Base-by-base conservation (phyloP, 2,329 filamentous ascomycete genomes). In the Fusarium transvaalense region DNA sequence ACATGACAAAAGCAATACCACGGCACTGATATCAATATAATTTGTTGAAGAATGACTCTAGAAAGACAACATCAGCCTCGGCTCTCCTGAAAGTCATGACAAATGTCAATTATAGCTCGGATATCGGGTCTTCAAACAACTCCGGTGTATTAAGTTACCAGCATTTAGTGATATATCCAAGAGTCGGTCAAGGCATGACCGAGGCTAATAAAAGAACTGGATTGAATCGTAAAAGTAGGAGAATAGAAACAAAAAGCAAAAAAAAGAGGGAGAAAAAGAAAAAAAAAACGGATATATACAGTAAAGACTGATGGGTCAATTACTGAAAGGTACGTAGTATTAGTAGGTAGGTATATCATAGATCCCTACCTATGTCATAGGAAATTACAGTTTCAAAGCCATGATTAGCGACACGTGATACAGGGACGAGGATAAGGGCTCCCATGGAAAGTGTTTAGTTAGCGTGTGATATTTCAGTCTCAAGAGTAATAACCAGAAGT, bases 361-460 rank as follows among this genome's bases (percentile, higher is more conserved):
- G 31, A 54, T 50, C 61, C 64, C 32, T 68, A 48, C 31, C 52
- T 37, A 54, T 65, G 61, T 25, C 46, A 34, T 25, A 58, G 45
- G 31, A 65, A 52, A 50, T 46, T 46, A 35, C 23, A 41, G 51
- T 66, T 56, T 56, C 47, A 56, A 52, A 58, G 41, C 37, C 34
- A 42, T 62, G 50, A 45, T 52, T 43, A 47, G 66, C 43, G 51
- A 58, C 53, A 61, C 52, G 45, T 55, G 66, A 63, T 42, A 45
- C 25, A 37, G 23, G 19, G 37, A 53, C 48, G 51, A 45, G 50
- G 34, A 42, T 56, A 58, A 42, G 29, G 32, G 31, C 23, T 48
- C 34, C 29, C 19, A 37, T 45, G 38, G 37, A 14, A 51, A 21
- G 42, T 43, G 25, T 42, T 48, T 48, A 25, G 31, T 48, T 48